phyloP scores from a whole-genome alignment of 179 eudicot species.

The Amaranthus tricolor region DNA sequence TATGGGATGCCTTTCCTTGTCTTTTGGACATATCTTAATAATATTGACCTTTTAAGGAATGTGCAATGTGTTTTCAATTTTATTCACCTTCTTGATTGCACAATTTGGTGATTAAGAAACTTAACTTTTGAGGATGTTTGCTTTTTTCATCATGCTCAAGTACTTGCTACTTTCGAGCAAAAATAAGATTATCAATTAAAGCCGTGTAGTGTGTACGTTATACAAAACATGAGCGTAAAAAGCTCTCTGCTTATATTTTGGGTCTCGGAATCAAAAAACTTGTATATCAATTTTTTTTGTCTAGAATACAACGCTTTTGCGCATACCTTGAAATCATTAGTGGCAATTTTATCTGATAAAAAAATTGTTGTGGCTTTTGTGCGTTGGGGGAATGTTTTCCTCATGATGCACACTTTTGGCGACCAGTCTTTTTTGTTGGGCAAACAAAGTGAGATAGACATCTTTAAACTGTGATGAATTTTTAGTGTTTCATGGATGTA shows the following conservation, averaged over 20 bases:
- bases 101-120: background rate
- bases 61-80: too few relatives aligned
- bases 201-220: too few relatives aligned
- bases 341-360: background rate
- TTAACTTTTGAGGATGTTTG: background rate
- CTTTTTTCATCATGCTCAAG: background rate
- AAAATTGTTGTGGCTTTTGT: background rate
- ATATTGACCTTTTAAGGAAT: too few relatives aligned
- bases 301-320: background rate
- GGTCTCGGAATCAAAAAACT: background rate
- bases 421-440: background rate
- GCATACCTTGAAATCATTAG: background rate
- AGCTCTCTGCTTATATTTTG: background rate
- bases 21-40: too few relatives aligned
- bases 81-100: background rate
- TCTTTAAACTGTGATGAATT: background rate
- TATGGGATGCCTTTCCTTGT: too few relatives aligned
- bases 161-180: background rate
- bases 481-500: background rate
- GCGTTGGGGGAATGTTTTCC: background rate
- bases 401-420: background rate
- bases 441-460: background rate
- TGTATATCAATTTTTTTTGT: background rate
- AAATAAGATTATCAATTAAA: background rate
- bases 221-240: background rate